These are phyloP conservation scores for Botryosphaeria dothidea DNA, from an alignment of 2,329 filamentous ascomycete genomes.

Conservation along the genomic window DNA sequence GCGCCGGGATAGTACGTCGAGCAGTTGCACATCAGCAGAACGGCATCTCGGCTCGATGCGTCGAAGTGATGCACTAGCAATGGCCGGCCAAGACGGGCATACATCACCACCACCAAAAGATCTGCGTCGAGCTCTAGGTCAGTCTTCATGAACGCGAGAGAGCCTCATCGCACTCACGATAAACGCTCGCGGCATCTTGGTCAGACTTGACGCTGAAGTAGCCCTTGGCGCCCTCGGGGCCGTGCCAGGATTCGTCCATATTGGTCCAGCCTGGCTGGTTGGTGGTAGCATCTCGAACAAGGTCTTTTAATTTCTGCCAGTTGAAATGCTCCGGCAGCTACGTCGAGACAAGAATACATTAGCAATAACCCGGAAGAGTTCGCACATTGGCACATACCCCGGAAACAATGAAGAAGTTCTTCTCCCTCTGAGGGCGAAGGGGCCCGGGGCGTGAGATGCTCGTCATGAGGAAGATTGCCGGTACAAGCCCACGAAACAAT, in stretches of 20 bases:
- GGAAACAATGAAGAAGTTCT: conserved; percentile 20
- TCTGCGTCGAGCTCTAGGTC: background rate
- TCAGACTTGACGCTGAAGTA: conserved; percentile 36
- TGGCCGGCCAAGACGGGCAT: conserved; percentile 26
- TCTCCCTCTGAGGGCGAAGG: conserved; percentile 3
- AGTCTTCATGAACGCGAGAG: conserved; percentile 28
- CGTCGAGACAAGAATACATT: no score
- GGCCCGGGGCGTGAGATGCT: background rate
- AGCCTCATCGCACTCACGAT: conserved; percentile 22
- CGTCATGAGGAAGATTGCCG: background rate
- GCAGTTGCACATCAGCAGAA: conserved; percentile 38
- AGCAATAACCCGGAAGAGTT: no score
- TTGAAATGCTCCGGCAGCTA: conserved; percentile 20
- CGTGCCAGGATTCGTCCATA: conserved; percentile 26
- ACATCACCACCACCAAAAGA: conserved; percentile 29
- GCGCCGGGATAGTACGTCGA: conserved; percentile 28
- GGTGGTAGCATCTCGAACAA: conserved; percentile 34
- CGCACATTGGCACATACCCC: conserved; percentile 1
- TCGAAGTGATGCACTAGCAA: conserved; percentile 24
- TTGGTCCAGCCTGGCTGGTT: conserved; percentile 41
- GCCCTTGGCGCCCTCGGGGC: conserved; percentile 32
- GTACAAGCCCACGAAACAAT: background rate
- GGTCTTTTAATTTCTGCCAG: conserved; percentile 42
- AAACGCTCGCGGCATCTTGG: conserved; percentile 32
- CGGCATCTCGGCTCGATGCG: conserved; percentile 25